Evolutionary conservation across 108 stramenopile genomes (phyloP), one percentile per base, ranked within the genome.

Genomic region (Skeletonema tropicum): DNA sequence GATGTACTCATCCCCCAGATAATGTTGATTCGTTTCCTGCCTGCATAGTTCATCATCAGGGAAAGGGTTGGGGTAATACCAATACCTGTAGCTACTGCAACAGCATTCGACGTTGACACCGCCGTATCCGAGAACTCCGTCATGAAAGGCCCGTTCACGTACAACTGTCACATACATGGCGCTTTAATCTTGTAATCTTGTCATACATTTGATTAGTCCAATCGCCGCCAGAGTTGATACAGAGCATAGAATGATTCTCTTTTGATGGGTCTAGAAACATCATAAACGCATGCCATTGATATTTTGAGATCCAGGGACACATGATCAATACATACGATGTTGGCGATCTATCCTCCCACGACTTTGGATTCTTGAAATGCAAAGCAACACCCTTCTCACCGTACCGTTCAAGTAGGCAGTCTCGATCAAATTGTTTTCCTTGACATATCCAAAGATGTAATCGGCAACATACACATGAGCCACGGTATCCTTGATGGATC

Each of bases 51-150:
- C 15, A 26, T 6, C 14, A 63, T 12, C 12, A 63, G 21, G 10
- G 60, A 31, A 14, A 71, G 60, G n/a, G 70, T 61, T 3, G 70
- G 70, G 6, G 70, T 71, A 38, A 71, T 71, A 23, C 70, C 70
- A 19, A 71, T 71, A 29, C 70, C 70, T 3, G 70, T 36, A 6
- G 70, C 70, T 10, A 71, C 70, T 33, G 60, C 60, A n/a, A 61
- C 31, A 5, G 36, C 29, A 36, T 61, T 61, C 13, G 36, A 41
- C 8, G 60, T 41, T 6, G 29, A n/a, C 17, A 61, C 25, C 6
- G 60, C 60, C 33, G 36, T 61, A 23, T 61, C 60, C 0, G 23
- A 33, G n/a, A 61, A 61, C 15, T 30, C 17, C 0, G 23, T n/a
- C 36, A 15, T 14, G 33, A 14, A 61, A 15, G 60, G 60, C 6